Conservation (phyloP, 1,284 basidiomycete species). For the Thecaphora thlaspeos region DNA sequence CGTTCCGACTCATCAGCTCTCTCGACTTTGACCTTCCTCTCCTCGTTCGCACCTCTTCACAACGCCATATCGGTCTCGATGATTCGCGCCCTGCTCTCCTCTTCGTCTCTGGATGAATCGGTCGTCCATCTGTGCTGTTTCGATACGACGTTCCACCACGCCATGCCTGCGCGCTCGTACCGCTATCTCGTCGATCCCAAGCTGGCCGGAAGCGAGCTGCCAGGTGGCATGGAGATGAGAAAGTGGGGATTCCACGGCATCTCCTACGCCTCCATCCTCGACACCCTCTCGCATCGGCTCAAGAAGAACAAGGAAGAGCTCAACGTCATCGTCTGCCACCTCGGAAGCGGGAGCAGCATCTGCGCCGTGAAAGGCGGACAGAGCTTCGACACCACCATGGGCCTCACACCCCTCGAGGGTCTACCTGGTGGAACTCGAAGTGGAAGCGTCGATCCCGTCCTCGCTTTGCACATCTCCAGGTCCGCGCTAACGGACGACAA, state of each 20-base stretch:
- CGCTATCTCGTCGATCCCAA: constrained; percentile 9
- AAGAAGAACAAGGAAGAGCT: background rate
- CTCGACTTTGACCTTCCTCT: constrained; percentile 11
- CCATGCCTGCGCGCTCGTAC: constrained; percentile 5
- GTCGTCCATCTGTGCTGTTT: constrained; percentile 5
- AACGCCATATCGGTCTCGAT: constrained; percentile 15
- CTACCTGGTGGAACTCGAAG: constrained; percentile 20
- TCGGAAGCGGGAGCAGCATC: constrained; percentile 17
- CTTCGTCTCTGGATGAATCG: background rate
- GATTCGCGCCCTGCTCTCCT: constrained; percentile 9
- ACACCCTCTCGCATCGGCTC: constrained; percentile 1
- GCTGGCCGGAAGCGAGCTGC: constrained; percentile 5
- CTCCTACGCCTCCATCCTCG: constrained; percentile 12
- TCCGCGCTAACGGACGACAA: background rate
- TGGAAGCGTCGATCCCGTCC: constrained; percentile 18
- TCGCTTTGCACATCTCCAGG: constrained; percentile 16
- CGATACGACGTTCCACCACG: constrained; percentile 20
- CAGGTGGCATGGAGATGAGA: constrained; percentile 17
- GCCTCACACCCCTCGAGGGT: constrained; percentile 26
- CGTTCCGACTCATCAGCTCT: constrained; percentile 3
- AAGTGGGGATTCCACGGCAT: constrained; percentile 29
- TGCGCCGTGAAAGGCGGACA: constrained; percentile 14
- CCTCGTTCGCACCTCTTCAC: constrained; percentile 22
- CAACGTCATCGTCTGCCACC: constrained; percentile 23
- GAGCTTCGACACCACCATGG: constrained; percentile 25